phyloP scores from a whole-genome alignment of 805 yeast species.

The Yarrowia sp. region DNA sequence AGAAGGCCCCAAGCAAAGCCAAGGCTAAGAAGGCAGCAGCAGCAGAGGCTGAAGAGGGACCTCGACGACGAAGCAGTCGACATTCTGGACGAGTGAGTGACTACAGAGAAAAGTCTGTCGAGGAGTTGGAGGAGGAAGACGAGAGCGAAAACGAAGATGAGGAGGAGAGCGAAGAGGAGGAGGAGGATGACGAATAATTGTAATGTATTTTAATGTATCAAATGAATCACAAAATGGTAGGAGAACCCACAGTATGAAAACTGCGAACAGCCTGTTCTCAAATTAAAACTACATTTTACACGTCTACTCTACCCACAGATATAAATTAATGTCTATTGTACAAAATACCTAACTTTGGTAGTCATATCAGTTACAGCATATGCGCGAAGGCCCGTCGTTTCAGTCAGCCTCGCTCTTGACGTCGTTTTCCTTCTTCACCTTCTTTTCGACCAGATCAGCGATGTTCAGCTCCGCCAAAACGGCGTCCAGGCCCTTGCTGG shows the following conservation, averaged over 20 bases:
- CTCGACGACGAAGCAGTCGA: conserved; percentile 43
- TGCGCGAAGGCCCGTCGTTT: background rate
- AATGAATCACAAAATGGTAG: background rate
- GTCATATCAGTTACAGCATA: conserved; percentile 14
- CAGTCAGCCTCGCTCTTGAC: background rate
- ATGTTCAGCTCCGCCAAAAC: conserved; percentile 12
- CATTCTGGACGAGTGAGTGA: conserved; percentile 40
- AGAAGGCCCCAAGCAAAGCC: background rate
- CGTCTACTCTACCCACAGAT: conserved; percentile 1
- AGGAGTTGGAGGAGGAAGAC: conserved; percentile 43
- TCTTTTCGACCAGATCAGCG: background rate
- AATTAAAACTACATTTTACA: background rate
- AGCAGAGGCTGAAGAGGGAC: conserved; percentile 42
- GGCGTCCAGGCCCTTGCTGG: conserved; percentile 25
- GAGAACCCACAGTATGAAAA: too few species aligned
- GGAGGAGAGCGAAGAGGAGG: conserved; percentile 42
- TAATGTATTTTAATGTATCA: conserved; percentile 2
- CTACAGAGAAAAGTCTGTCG: conserved; percentile 40
- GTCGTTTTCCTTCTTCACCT: background rate
- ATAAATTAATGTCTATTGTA: conserved; percentile 38
- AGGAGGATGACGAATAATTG: conserved; percentile 40
- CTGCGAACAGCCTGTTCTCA: too few species aligned
- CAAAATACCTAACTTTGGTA: conserved; percentile 27
- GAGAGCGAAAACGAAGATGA: conserved; percentile 41
- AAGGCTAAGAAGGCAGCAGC: conserved; percentile 3